Evolutionary conservation across 371 early-diverging fungal genomes (phyloP), one percentile per base, ranked within the genome.

Genomic region (Umbelopsis sp.): DNA sequence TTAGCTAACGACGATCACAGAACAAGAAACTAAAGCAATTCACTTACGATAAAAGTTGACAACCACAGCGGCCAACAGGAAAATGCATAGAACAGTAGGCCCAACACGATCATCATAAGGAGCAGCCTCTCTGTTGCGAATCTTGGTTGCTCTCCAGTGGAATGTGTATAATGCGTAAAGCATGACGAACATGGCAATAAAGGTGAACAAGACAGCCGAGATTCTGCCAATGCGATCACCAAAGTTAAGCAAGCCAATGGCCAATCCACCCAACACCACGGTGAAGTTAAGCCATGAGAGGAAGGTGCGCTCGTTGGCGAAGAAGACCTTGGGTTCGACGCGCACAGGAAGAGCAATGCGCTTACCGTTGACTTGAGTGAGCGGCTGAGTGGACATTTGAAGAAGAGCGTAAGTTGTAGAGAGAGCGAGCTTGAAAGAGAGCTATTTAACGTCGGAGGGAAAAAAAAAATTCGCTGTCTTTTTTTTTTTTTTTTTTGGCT

Each of bases 291-390:
- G 85, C 90, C 89, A 91, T 38, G 94, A 92, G 64, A 98, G 81
- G 75, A 97, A 97, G 6, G 99, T 98, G 62, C 99, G 87, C 80
- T 98, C 98, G 78, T 98, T 98, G 68, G 98, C 98, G 80, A 98
- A 98, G 77, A 95, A 97, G 18, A 96, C 97, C 80, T 98, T 98
- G 67, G 99, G 99, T 71, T 98, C 99, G 6, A 97, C 90, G 4
- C 97, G 89, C 41, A 94, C 91, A 0, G 94, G 94, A 11, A 92
- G 77, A 0, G 90, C 91, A 53, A 95, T 93, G 38, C 88, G 83
- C 70, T 86, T 88, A 38, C 77, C 77, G 12, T 74, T 67, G 12
- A 66, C 44, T 73, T 16, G 70, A 14, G 29, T 57, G 57, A 57
- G 57, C 12, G 57, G 57, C 18, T 57, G 57, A 16, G 57, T 57